Evolutionary conservation across 1,284 basidiomycete genomes (phyloP).

Genomic region (Ganoderma sinense): DNA sequence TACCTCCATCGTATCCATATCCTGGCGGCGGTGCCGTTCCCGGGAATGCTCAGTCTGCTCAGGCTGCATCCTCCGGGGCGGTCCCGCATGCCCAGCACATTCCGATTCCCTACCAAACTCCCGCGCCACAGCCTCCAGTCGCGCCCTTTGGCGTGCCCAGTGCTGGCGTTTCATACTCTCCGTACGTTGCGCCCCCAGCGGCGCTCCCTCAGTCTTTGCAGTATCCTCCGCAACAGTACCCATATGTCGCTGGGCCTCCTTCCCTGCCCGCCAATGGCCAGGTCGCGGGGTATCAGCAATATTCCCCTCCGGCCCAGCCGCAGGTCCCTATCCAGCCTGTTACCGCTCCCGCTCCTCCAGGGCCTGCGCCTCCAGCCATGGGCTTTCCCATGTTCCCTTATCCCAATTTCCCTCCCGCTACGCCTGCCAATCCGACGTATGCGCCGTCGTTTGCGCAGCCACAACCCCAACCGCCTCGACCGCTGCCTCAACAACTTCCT

Average conservation of each 20-base stretch:
- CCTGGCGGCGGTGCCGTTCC: slow-evolving; percentile 4
- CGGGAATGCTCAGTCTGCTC: slow-evolving; percentile 12
- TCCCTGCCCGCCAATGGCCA: slow-evolving; percentile 9
- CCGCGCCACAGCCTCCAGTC: not conserved
- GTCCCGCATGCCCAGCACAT: slow-evolving; percentile 6
- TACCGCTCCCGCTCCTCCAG: slow-evolving; percentile 13
- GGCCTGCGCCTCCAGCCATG: not conserved
- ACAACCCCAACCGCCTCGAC: not conserved
- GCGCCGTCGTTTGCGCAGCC: not conserved
- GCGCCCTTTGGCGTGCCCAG: slow-evolving; percentile 10
- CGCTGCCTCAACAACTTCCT: not conserved
- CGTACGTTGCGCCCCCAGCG: slow-evolving; percentile 11
- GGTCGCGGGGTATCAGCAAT: slow-evolving; percentile 15
- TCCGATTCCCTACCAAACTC: slow-evolving; percentile 12
- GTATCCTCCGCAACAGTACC: slow-evolving; percentile 19
- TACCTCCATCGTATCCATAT: slow-evolving; percentile 14
- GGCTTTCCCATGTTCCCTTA: not conserved
- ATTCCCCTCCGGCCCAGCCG: slow-evolving; percentile 5
- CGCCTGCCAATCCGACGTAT: not conserved
- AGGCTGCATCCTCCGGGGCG: slow-evolving; percentile 15
- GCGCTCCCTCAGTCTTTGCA: slow-evolving; percentile 4
- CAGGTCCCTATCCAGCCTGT: slow-evolving; percentile 6
- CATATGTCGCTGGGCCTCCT: slow-evolving; percentile 7
- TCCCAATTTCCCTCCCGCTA: not conserved
- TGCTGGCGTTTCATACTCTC: slow-evolving; percentile 8